Conservation (phyloP, 495 filamentous ascomycete species). For the Penicillium canescens region DNA sequence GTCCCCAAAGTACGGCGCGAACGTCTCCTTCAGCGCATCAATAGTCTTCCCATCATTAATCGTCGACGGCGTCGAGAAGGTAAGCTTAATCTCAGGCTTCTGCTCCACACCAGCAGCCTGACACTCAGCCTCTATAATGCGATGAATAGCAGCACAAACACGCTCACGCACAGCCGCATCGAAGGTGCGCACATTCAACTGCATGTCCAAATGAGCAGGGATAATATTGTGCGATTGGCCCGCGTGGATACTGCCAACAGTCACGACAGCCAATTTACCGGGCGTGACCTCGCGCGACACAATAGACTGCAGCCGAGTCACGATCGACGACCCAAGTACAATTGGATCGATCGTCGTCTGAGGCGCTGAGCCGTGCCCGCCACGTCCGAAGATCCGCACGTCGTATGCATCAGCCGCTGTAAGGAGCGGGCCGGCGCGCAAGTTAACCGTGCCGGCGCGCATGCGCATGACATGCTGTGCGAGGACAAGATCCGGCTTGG, state of each 20-base stretch:
- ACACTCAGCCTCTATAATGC: conserved; percentile 57
- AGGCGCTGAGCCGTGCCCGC: conserved; percentile 54
- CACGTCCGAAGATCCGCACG: conserved; percentile 49
- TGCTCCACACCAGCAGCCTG: conserved; percentile 39
- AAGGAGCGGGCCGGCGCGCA: conserved; percentile 26
- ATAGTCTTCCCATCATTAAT: conserved; percentile 52
- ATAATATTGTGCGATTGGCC: conserved; percentile 57
- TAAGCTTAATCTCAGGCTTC: conserved; percentile 39
- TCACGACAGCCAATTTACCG: conserved; percentile 53
- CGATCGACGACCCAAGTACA: conserved; percentile 50
- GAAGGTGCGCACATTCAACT: conserved; percentile 50
- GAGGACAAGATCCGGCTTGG: conserved; percentile 54
- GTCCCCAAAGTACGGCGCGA: conserved; percentile 44
- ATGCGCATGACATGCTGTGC: conserved; percentile 58
- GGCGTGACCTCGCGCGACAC: conserved; percentile 54
- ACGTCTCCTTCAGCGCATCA: conserved; percentile 36
- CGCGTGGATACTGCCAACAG: conserved; percentile 51
- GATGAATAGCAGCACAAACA: conserved; percentile 45
- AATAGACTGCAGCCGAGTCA: conserved; percentile 57
- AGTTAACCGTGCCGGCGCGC: conserved; percentile 39
- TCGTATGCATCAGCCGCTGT: conserved; percentile 44
- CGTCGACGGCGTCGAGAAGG: conserved; percentile 45
- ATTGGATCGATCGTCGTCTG: conserved; percentile 57
- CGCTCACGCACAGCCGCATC: conserved; percentile 37
- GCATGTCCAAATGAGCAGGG: conserved; percentile 45